Percentiles rank a stretch among this genome's conserved stretches.
Conservation (phyloP, 2,329 filamentous ascomycete genomes). For the Alternaria angustiovoidea region DNA sequence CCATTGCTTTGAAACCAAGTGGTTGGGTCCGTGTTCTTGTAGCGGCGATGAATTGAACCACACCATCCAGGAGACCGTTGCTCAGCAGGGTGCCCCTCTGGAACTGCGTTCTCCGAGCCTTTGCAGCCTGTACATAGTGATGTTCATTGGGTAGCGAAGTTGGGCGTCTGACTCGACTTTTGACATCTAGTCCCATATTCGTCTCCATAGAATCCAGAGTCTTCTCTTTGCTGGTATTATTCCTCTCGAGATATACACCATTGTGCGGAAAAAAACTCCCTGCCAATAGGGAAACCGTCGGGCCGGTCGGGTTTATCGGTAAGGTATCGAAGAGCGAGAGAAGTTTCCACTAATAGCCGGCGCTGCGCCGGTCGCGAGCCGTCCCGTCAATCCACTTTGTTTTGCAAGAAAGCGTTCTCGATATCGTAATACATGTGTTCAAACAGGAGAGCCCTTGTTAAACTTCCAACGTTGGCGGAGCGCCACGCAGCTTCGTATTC, state of each 20-base stretch:
- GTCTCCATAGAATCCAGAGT: background rate
- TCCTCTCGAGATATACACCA: background rate
- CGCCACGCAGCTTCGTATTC: slow-evolving; percentile 1
- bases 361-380: slow-evolving; percentile 8
- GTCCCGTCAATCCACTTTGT: slow-evolving; percentile 2
- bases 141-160: background rate
- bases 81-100: background rate
- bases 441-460: slow-evolving; percentile 2
- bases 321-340: background rate
- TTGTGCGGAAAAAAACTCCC: background rate
- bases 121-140: background rate
- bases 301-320: slow-evolving; percentile 6
- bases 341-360: slow-evolving; percentile 9
- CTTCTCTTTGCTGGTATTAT: background rate
- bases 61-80: background rate
- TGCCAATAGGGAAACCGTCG: background rate
- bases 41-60: background rate
- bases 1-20: background rate
- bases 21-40: background rate
- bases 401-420: background rate
- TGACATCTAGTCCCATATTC: background rate
- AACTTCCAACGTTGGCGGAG: background rate
- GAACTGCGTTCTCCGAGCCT: background rate
- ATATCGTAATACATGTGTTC: background rate
- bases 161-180: background rate